Base-by-base conservation (phyloP, 495 filamentous ascomycete species). In the Penicillium silybi region DNA sequence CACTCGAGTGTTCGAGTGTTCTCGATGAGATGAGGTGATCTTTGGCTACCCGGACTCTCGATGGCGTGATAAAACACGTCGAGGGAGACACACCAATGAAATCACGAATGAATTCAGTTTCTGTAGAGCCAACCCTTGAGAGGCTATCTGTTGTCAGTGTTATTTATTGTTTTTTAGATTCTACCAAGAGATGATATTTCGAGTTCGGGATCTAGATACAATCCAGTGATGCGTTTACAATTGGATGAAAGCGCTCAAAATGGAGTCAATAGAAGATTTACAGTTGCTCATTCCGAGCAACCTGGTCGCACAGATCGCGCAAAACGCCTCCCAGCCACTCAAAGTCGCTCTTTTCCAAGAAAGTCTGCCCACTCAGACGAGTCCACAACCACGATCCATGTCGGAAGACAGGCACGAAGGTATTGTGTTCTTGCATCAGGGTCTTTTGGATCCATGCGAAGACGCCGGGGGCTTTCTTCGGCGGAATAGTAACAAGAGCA, bases 361-460 rank as follows among this genome's bases (percentile, higher is more conserved):
- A 97, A 0, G 89, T 74, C 77, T 96, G 89, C 11, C 77, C 89
- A 63, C 85, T 89, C 34, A 96, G 57, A 25, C 92, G 71, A 4
- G 76, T 76, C 88, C 87, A 96, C 60, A 80, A 74, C 23, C 68
- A 68, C 2, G 77, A 78, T 2, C 66, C 72, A 63, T 90, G 85
- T 8, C 69, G 67, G 44, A 79, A 82, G 7, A 88, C 58, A 0
- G 84, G 75, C 23, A 92, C 70, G 65, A 87, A 92, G 0, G 90
- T 90, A 34, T 85, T 72, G 58, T 83, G 83, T 34, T 89, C 80
- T 1, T 75, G 64, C 22, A 79, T 65, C 44, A 89, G 53, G 18
- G 46, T 72, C 29, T 68, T 62, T 59, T 79, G 66, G 52, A 92
- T 78, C 80, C 82, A 93, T 5, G 73, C 49, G 38, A 59, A 66